Evolutionary conservation across 140 eudicot genomes (phyloP), one percentile per base, ranked within the genome.

Genomic region (Ambrosia hybrid): DNA sequence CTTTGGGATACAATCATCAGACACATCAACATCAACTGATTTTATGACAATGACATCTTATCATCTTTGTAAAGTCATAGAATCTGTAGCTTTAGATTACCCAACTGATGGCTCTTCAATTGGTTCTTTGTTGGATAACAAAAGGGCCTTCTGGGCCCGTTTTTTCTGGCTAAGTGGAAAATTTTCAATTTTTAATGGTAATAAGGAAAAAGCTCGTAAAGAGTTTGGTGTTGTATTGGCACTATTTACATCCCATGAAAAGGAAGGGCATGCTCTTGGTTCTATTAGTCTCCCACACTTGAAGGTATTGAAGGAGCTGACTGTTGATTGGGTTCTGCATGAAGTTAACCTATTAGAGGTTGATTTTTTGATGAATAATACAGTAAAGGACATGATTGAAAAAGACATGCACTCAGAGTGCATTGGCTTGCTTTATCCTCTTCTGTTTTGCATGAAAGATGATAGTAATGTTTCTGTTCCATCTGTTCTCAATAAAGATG

Each of bases 61-160:
- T 85, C 99, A 90, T 81, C 83, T 94, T 34, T 94, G 96, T 80
- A 90, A 88, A 80, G 74, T 94, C 74, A 80, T 90, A 49, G 99
- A 86, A 82, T 86, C 89, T 45, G 81, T 86, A 70, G 88, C 94
- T 79, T 65, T 81, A 71, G 87, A 94, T 55, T 80, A 74, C 80
- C 91, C 72, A 66, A 68, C 66, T 43, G 85, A 78, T 4, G 80
- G n/a, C 60, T 80, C 83, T 59, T 77, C 78, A 37, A 62, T 76
- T 17, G 72, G 77, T 68, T 83, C 80, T 55, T 16, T 79, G 76
- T 80, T 90, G 61, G 84, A 83, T 56, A 79, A 74, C 65, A 90
- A 86, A 68, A 71, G 81, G 38, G 76, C 89, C 70, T 91, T 94
- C 76, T 94, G 99, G 99, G 86, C 79, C 52, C 90, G 99, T 12